phyloP scores from a whole-genome alignment of 2,329 filamentous ascomycete species.

The Coniochaeta prunicola region DNA sequence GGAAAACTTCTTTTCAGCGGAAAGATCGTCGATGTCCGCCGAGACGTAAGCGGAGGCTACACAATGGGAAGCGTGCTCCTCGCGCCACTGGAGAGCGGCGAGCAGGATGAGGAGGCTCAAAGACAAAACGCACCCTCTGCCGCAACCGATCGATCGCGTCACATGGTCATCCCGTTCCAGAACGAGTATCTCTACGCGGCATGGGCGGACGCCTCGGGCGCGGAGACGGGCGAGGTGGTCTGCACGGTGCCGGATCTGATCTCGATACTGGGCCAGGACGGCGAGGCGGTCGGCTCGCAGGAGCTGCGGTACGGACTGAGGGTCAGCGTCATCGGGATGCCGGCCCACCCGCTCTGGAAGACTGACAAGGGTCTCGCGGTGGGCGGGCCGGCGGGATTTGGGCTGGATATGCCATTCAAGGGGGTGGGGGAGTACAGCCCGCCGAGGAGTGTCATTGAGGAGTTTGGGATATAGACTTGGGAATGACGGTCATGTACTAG shows the following conservation, averaged over 20 bases:
- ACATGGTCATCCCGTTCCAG: slow-evolving; percentile 32
- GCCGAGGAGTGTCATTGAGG: slow-evolving; percentile 9
- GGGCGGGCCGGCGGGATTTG: slow-evolving; percentile 5
- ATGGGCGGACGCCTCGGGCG: not conserved
- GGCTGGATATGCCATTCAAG: slow-evolving; percentile 5
- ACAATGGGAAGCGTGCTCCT: slow-evolving; percentile 31
- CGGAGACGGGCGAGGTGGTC: slow-evolving; percentile 13
- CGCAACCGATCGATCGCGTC: slow-evolving; percentile 12
- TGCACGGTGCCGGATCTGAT: slow-evolving; percentile 24
- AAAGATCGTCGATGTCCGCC: slow-evolving; percentile 31
- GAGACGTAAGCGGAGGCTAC: slow-evolving; percentile 30
- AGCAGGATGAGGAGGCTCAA: slow-evolving; percentile 12
- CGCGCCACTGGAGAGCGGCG: slow-evolving; percentile 19
- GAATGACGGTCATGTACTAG: not conserved
- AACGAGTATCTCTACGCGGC: slow-evolving; percentile 33
- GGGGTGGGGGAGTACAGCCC: not conserved
- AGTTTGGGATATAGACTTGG: slow-evolving; percentile 3
- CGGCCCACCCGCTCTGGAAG: slow-evolving; percentile 43
- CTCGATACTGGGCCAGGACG: slow-evolving; percentile 31
- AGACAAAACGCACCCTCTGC: slow-evolving; percentile 8
- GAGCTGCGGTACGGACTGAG: slow-evolving; percentile 43
- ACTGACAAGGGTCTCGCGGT: slow-evolving; percentile 18
- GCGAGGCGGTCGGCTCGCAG: slow-evolving; percentile 41
- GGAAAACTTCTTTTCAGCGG: slow-evolving; percentile 21
- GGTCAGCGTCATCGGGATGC: slow-evolving; percentile 41